Percentiles rank a stretch among this genome's conserved stretches.
These are phyloP conservation scores for Backusella liffmaniae DNA, from an alignment of 192 early-diverging fungal species.

Conservation along the genomic window DNA sequence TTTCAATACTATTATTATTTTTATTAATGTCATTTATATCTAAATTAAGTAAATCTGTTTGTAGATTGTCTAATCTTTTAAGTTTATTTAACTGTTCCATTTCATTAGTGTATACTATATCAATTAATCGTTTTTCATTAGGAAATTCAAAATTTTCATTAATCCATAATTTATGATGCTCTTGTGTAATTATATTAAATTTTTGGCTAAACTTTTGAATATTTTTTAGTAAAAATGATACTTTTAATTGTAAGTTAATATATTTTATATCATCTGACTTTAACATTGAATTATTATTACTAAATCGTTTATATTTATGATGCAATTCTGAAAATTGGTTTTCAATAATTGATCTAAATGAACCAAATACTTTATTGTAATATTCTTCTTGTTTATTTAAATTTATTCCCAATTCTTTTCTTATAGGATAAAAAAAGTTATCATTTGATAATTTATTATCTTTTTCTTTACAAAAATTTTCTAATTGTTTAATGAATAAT, in stretches of 20 bases:
- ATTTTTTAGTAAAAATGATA: not conserved
- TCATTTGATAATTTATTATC: not conserved
- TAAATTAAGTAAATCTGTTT: too few relatives aligned
- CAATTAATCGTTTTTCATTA: not conserved
- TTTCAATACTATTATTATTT: too few relatives aligned
- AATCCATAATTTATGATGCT: not conserved
- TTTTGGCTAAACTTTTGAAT: not conserved
- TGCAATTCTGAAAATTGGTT: not conserved
- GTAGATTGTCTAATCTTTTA: too few relatives aligned
- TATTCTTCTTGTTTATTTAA: not conserved
- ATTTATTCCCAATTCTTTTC: not conserved
- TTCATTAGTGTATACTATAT: slow-evolving; percentile 10
- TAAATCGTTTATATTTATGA: slow-evolving; percentile 5
- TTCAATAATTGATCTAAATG: slow-evolving; percentile 9
- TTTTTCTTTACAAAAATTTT: not conserved
- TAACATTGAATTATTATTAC: not conserved
- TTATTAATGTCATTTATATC: too few relatives aligned
- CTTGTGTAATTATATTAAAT: not conserved
- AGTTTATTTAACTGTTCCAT: not conserved
- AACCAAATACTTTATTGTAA: not conserved
- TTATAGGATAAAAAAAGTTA: slow-evolving; percentile 12
- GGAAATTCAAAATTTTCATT: slow-evolving; percentile 9
- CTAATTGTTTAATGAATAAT: not conserved
- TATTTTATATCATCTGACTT: slow-evolving; percentile 3
- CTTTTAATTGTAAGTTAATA: slow-evolving; percentile 7